Percentiles rank a stretch among this genome's conserved stretches.
Conservation (phyloP, 176 grass and related monocot genomes). For the Alloteropsis semialata region DNA sequence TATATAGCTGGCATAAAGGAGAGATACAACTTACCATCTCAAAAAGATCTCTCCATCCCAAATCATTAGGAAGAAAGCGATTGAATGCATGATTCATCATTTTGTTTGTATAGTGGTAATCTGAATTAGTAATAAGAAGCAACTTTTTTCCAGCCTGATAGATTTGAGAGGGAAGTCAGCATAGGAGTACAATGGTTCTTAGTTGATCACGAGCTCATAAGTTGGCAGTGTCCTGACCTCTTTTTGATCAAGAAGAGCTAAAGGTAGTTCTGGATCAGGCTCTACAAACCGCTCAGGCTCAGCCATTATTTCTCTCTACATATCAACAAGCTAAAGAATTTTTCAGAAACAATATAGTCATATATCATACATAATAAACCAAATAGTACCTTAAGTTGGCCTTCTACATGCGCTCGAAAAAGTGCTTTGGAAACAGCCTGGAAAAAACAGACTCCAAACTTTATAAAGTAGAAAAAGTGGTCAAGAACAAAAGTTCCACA, state of each 20-base stretch:
- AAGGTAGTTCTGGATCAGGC: slow-evolving; percentile 91
- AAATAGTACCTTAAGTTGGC: slow-evolving; percentile 85
- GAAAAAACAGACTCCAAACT: slow-evolving; percentile 26
- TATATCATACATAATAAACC: slow-evolving; percentile 23
- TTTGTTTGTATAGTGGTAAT: slow-evolving; percentile 98
- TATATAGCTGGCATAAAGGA: background rate
- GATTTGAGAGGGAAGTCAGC: slow-evolving; percentile 22
- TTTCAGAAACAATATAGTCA: slow-evolving; percentile 27
- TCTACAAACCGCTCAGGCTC: slow-evolving; percentile 96
- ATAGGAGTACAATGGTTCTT: slow-evolving; percentile 1
- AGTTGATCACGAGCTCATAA: slow-evolving; percentile 6
- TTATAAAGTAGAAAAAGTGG: slow-evolving; percentile 23
- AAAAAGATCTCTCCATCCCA: slow-evolving; percentile 94
- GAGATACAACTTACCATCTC: slow-evolving; percentile 71
- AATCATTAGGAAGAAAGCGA: slow-evolving; percentile 96
- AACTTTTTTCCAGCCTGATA: slow-evolving; percentile 89
- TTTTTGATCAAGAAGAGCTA: slow-evolving; percentile 99
- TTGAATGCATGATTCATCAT: slow-evolving; percentile 99
- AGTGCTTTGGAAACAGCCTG: slow-evolving; percentile 90
- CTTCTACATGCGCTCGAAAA: slow-evolving; percentile 99
- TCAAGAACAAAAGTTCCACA: background rate
- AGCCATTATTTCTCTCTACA: slow-evolving; percentile 97
- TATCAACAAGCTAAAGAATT: slow-evolving; percentile 43
- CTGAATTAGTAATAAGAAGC: slow-evolving; percentile 94
- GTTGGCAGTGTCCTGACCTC: slow-evolving; percentile 53